A percentile compares a stretch with the other conserved stretches of the same genome.
phyloP scores from a whole-genome alignment of 495 filamentous ascomycete species.

The Neurospora sp. region DNA sequence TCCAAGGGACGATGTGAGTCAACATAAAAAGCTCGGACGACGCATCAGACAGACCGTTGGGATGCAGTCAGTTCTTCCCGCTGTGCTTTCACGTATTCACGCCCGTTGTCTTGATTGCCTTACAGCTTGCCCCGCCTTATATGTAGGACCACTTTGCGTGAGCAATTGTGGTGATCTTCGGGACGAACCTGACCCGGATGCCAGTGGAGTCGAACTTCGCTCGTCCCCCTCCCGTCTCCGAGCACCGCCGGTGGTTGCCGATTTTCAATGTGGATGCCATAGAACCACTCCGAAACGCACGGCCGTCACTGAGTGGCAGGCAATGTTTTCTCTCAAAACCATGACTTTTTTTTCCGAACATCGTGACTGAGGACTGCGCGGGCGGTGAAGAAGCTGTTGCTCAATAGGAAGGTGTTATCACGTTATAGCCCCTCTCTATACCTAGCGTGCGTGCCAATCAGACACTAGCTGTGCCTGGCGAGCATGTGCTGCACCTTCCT shows the following conservation, averaged over 20 bases:
- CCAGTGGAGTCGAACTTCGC: background rate
- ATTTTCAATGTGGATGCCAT: background rate
- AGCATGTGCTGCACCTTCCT: background rate
- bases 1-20: background rate
- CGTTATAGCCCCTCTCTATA: background rate
- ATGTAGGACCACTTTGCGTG: background rate
- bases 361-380: background rate
- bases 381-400: background rate
- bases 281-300: background rate
- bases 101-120: background rate
- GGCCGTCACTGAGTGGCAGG: background rate
- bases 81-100: background rate
- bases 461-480: background rate
- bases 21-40: background rate
- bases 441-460: background rate
- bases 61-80: background rate
- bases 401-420: background rate
- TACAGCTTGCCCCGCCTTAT: background rate
- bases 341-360: background rate
- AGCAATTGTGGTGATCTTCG: background rate
- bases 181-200: background rate
- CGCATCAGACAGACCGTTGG: background rate
- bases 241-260: background rate
- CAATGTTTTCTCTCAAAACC: background rate
- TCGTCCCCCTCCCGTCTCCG: background rate